Evolutionary conservation across 768 basidiomycete genomes (phyloP), one percentile per base, ranked within the genome.

Genomic region (Mycena vitilis): DNA sequence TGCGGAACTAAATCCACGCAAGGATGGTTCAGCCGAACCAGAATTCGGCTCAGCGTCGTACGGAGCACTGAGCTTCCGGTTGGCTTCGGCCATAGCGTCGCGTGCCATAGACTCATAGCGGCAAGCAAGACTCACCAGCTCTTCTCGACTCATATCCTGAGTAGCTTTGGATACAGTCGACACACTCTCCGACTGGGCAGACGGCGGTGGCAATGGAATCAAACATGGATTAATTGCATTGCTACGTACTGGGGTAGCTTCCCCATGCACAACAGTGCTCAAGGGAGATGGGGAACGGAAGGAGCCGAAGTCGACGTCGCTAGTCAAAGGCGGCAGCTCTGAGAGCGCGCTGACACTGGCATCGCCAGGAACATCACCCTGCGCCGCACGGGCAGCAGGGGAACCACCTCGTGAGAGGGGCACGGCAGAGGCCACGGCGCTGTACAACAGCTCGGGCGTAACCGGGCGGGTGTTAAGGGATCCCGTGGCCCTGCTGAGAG

Each of bases 81-180:
- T 42, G 22, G 61, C 61, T 45, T 47, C 61, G 37, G 52, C 61
- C 61, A 63, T 23, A 22, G 51, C 61, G 9, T 63, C 52, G 7
- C 48, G 51, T 30, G 61, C 61, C 49, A 63, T 36, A 45, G 40
- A 25, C 51, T 63, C 45, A 30, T 63, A 49, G n/a, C 61, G 61
- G 30, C 40, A 52, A 34, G 61, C 61, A n/a, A 63, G 25, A 54
- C 16, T 42, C 38, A 63, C 52, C 1, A 63, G 52, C 40, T 63
- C 61, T 4, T 54, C 52, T 10, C 48, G 20, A 45, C 61, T 63
- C 61, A 63, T 63, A 11, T 63, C 42, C 22, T 34, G 51, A 16
- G 48, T 52, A n/a, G 61, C 61, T n/a, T 34, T 25, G 23, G 61
- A 44, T 30, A 63, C 52, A 15, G 61, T 63, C 12, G 61, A 63